Evolutionary conservation across 2,329 filamentous ascomycete species (phyloP).

Genomic region (Blastomyces percursus): DNA sequence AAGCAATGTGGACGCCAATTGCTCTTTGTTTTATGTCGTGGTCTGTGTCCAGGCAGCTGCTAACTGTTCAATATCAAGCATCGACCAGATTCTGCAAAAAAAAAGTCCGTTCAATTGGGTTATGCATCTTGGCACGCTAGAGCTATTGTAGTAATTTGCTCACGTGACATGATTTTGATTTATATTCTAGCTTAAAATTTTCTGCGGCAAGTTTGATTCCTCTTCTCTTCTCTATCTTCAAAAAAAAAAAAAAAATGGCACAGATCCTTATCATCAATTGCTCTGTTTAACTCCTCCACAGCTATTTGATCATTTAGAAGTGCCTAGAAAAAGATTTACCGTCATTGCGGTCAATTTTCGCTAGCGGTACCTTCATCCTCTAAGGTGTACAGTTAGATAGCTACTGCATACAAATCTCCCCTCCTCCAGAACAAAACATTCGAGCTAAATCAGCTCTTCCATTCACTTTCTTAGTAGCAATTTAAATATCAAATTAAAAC

Average conservation of each 20-base stretch:
- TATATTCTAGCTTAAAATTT: conserved; percentile 9
- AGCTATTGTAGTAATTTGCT: conserved; percentile 12
- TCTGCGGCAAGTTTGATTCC: conserved; percentile 24
- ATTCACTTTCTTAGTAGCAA: not conserved
- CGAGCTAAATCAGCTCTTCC: not conserved
- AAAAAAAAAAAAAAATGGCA: conserved; percentile 48
- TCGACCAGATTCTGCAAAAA: conserved; percentile 8
- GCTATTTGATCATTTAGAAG: conserved; percentile 82
- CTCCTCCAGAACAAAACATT: not conserved
- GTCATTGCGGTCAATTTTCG: conserved; percentile 78
- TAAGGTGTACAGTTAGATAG: conserved; percentile 97
- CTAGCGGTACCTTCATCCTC: conserved; percentile 80
- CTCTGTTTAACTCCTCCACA: conserved; percentile 51
- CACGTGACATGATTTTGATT: conserved; percentile 14
- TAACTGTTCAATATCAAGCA: not conserved
- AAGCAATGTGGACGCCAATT: conserved; percentile 10
- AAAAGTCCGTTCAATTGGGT: not conserved
- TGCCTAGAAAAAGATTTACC: conserved; percentile 60
- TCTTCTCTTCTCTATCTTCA: conserved; percentile 25
- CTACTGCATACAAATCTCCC: conserved; percentile 62
- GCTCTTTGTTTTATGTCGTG: not conserved
- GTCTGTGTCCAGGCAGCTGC: not conserved
- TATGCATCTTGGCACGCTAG: conserved; percentile 18
- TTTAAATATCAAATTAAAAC: not conserved
- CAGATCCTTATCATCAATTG: conserved; percentile 93